phyloP scores from a whole-genome alignment of 1,284 basidiomycete genomes.

The Marasmius fiardii region DNA sequence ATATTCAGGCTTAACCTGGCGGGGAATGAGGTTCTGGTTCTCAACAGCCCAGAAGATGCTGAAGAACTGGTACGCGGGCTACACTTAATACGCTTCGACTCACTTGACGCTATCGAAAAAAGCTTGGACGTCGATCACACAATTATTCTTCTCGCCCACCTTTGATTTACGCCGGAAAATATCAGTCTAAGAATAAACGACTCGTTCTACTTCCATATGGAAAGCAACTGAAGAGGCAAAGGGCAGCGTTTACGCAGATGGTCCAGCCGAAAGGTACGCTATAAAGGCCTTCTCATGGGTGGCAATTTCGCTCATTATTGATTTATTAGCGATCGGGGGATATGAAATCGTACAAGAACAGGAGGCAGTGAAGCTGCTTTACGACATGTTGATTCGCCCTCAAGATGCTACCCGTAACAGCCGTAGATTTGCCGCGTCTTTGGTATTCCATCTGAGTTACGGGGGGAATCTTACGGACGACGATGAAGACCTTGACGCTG shows the following conservation, averaged over 20 bases:
- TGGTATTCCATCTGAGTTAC: conserved; percentile 23
- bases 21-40: conserved; percentile 1
- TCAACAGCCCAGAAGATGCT: not conserved
- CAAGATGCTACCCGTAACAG: not conserved
- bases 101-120: not conserved
- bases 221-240: not conserved
- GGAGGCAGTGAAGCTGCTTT: not conserved
- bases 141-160: conserved; percentile 3
- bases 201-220: conserved; percentile 2
- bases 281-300: not conserved
- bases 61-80: conserved; percentile 2
- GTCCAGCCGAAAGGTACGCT: conserved; percentile 1
- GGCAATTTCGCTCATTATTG: not conserved
- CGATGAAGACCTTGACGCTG: conserved; percentile 20
- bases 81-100: not conserved
- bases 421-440: conserved; percentile 20
- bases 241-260: not conserved
- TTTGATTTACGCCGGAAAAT: conserved; percentile 2
- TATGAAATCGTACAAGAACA: conserved; percentile 1
- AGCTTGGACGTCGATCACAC: conserved; percentile 4
- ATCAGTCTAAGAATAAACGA: conserved; percentile 3
- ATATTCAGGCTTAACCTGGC: not conserved
- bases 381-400: not conserved
- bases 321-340: not conserved
- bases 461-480: conserved; percentile 20